Evolutionary conservation across 495 filamentous ascomycete species (phyloP), one percentile per base, ranked within the genome.

Genomic region (Cladorrhinum samala): DNA sequence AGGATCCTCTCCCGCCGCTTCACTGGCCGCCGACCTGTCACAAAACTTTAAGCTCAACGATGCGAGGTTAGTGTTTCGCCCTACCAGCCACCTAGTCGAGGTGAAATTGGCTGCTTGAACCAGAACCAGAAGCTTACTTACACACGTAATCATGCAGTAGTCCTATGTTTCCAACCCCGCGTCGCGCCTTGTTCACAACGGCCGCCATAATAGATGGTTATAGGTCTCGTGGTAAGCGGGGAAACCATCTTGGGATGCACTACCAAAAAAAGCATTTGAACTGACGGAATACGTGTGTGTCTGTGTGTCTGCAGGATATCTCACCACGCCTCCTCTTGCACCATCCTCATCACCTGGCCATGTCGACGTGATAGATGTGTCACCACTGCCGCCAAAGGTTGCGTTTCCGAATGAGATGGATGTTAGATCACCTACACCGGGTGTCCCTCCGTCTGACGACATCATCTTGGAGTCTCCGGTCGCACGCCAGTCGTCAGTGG

Each of bases 11-110:
- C 93, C 93, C 8, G 88, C 89, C 25, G 83, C 89, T 2, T 93
- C 88, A 62, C 72, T 98, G 55, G 92, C 90, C 18, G 90, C 90
- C 41, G 93, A 97, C 68, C 77, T 96, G 59, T 96, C 91, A 41
- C 90, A 95, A 67, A 98, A 96, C 75, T 95, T 97, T 62, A 90
- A 90, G 58, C 84, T 95, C 57, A 82, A 74, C 52, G 91, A 95
- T 65, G 84, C 85, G 58, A 94, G 89, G 91, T 95, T 65, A 67
- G 69, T 75, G 55, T 23, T 61, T 39, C n/a, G 19, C 41, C 38
- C 49, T 27, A 25, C 1, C 21, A n/a, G 16, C 23, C 6, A 33
- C 11, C 27, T 6, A 33, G 27, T n/a, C n/a, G n/a, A n/a, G n/a
- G n/a, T 19, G 3, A 13, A 21, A 20, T 17, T 40, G 21, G 41